These are phyloP conservation scores for Backusella macrospora DNA, from an alignment of 192 early-diverging fungal species.

Conservation along the genomic window DNA sequence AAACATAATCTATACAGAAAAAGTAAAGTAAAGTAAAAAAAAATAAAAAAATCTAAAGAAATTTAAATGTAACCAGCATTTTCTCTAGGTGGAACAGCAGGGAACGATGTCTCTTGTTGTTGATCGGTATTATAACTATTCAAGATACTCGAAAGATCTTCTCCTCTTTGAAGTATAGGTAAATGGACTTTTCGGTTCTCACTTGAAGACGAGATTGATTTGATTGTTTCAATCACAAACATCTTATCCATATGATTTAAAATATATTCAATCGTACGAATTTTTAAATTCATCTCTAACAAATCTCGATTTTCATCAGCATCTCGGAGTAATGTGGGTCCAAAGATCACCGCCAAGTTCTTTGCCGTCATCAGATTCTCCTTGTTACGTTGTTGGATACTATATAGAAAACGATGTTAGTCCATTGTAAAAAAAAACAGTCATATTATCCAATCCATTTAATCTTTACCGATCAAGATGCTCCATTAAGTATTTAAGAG, in stretches of 20 bases:
- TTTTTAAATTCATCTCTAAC: conserved; percentile 72
- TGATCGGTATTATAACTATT: conserved; percentile 2
- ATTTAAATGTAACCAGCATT: conserved; percentile 32
- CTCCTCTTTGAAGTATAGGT: conserved; percentile 12
- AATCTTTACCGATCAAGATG: conserved; percentile 58
- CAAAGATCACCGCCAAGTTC: conserved; percentile 94
- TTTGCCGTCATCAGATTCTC: conserved; percentile 90
- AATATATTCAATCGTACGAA: conserved; percentile 68
- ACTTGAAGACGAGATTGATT: neutral
- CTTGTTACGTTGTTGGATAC: conserved; percentile 61
- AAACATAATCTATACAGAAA: too few species aligned
- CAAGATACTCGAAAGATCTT: neutral
- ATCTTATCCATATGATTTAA: conserved; percentile 55
- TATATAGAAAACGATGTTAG: too few species aligned
- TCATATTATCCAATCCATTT: neutral
- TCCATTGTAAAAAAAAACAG: conserved; percentile 6
- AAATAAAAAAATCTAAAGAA: neutral
- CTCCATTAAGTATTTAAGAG: conserved; percentile 63
- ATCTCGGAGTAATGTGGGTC: conserved; percentile 77
- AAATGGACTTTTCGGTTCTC: conserved; percentile 17
- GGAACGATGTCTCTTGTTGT: neutral
- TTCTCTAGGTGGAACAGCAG: conserved; percentile 28
- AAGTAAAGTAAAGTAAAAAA: too few species aligned
- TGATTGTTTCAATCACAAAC: conserved; percentile 21
- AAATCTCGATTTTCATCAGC: conserved; percentile 62